Conservation (phyloP, 306 rosid genomes). For the Acmispon strigosus region DNA sequence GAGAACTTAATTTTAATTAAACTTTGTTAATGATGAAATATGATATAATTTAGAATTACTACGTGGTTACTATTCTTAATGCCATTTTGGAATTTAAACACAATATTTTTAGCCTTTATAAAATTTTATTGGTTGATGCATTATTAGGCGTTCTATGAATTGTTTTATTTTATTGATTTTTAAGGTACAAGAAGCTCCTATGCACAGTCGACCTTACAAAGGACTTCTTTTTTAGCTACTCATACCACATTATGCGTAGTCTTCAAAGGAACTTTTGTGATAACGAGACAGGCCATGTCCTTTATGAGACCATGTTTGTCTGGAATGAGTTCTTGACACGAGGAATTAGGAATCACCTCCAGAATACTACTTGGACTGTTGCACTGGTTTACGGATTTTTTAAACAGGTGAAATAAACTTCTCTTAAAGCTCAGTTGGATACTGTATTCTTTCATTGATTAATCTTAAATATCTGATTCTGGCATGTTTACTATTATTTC, state of each 20-base stretch:
- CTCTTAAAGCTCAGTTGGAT: conserved; percentile 2
- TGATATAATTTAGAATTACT: neutral
- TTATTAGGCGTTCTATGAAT: conserved; percentile 1
- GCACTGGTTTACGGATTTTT: conserved; percentile 95
- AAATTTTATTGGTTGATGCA: conserved; percentile 2
- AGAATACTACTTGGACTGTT: conserved; percentile 88
- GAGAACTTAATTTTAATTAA: neutral
- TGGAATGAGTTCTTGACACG: conserved; percentile 97
- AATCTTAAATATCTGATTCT: neutral
- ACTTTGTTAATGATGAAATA: neutral
- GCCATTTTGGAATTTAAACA: neutral
- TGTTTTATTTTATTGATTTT: conserved; percentile 1
- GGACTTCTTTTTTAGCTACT: conserved; percentile 99
- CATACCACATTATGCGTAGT: conserved; percentile 86
- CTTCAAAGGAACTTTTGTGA: conserved; percentile 77
- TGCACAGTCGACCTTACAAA: conserved; percentile 91
- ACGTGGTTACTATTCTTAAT: neutral
- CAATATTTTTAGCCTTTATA: neutral
- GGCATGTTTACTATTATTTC: neutral
- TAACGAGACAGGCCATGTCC: conserved; percentile 48
- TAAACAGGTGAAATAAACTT: conserved; percentile 62
- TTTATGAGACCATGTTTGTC: conserved; percentile 89
- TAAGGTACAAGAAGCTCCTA: conserved; percentile 98
- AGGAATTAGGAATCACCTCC: conserved; percentile 67
- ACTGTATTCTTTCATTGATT: conserved; percentile 1